Evolutionary conservation across 2,329 filamentous ascomycete genomes (phyloP).

Genomic region (Sarocladium brachiariae): DNA sequence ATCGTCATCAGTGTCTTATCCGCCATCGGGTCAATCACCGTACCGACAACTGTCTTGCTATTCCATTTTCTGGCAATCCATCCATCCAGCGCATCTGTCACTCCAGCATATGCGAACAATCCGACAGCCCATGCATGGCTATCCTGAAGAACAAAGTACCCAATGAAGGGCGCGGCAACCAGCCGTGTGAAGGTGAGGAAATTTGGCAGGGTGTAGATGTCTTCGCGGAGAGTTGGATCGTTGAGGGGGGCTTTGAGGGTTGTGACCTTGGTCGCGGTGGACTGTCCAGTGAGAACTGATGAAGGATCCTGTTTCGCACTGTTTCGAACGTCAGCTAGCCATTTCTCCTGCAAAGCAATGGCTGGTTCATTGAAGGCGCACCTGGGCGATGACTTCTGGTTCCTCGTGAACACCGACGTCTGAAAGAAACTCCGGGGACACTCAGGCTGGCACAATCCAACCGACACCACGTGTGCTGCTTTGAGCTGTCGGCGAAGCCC

Average conservation of each 20-base stretch:
- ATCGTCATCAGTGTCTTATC: constrained; percentile 96
- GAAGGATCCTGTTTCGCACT: no score
- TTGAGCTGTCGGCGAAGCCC: not conserved
- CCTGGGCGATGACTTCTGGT: not conserved
- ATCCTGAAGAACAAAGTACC: constrained; percentile 82
- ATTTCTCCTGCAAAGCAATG: no score
- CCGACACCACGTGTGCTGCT: not conserved
- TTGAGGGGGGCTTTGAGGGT: not conserved
- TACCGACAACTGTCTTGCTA: constrained; percentile 87
- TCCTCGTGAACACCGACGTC: not conserved
- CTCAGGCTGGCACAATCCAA: not conserved
- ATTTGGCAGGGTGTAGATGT: constrained; percentile 97
- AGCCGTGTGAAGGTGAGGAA: constrained; percentile 83
- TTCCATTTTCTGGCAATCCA: constrained; percentile 88
- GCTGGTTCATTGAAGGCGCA: not conserved
- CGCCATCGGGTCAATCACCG: constrained; percentile 92
- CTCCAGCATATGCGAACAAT: constrained; percentile 85
- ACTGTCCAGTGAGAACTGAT: no score
- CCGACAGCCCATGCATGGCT: constrained; percentile 71
- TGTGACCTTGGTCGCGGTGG: not conserved
- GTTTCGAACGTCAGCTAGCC: no score
- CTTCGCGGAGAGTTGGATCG: constrained; percentile 54
- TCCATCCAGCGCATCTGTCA: constrained; percentile 89
- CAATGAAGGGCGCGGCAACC: constrained; percentile 73
- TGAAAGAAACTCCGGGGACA: not conserved